Conservation (phyloP, 2,329 filamentous ascomycete genomes). For the Fusarium ambrosium region DNA sequence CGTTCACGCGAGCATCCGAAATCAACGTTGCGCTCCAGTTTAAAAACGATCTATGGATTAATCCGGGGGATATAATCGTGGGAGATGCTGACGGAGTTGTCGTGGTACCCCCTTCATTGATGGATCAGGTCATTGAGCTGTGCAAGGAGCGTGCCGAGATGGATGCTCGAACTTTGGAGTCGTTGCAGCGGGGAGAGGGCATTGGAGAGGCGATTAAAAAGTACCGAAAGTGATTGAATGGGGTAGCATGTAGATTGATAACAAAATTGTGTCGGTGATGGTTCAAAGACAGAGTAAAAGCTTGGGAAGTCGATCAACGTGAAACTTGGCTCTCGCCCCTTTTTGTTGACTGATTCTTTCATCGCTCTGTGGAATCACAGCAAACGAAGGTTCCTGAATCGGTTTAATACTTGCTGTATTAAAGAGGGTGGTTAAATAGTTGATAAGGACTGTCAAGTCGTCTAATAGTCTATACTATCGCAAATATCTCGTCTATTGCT, state of each 20-base stretch:
- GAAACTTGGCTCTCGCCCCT: not conserved
- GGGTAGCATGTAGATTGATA: not conserved
- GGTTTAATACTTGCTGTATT: too few species aligned
- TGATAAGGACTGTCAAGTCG: too few species aligned
- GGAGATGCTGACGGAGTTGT: slow-evolving; percentile 49
- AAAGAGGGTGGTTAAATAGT: too few species aligned
- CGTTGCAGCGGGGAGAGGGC: not conserved
- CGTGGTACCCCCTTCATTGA: slow-evolving; percentile 38
- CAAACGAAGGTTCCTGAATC: too few species aligned
- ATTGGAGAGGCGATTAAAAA: not conserved
- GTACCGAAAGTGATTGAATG: not conserved
- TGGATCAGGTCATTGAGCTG: slow-evolving; percentile 44
- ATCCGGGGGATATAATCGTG: slow-evolving; percentile 48
- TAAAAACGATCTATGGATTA: slow-evolving; percentile 19
- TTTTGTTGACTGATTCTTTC: not conserved
- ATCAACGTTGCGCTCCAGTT: not conserved
- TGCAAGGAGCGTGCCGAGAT: slow-evolving; percentile 46
- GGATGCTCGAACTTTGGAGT: slow-evolving; percentile 26
- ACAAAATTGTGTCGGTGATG: not conserved
- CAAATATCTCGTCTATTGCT: too few species aligned
- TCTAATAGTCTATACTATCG: too few species aligned
- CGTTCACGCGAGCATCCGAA: not conserved
- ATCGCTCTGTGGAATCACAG: too few species aligned
- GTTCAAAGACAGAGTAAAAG: not conserved
- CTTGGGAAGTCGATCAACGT: not conserved